phyloP scores from a whole-genome alignment of 225 moss, liverwort and hornwort genomes.

The Pleurozium schreberi region DNA sequence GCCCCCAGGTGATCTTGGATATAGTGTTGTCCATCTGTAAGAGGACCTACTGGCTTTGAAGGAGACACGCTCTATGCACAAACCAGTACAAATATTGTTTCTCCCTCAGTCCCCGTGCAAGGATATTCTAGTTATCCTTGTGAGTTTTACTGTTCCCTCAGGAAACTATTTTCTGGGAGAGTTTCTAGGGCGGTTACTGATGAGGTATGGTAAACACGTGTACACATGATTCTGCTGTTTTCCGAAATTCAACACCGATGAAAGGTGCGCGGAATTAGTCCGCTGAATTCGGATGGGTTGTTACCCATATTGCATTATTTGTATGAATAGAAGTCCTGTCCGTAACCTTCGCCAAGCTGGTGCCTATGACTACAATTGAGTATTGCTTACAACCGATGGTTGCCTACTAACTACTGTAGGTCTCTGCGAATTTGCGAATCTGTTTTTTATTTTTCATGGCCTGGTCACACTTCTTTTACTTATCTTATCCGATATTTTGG shows the following conservation, averaged over 20 bases:
- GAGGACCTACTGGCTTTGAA: slow-evolving; percentile 3
- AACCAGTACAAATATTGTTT: background rate
- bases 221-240: slow-evolving; percentile 8
- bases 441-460: background rate
- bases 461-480: background rate
- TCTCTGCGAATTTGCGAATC: background rate
- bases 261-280: slow-evolving; percentile 5
- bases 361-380: background rate
- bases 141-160: background rate
- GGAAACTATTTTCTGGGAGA: slow-evolving; percentile 1
- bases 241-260: background rate
- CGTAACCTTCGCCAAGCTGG: background rate
- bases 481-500: background rate
- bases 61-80: background rate
- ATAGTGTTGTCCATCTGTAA: background rate
- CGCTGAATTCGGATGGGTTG: slow-evolving; percentile 1
- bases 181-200: slow-evolving; percentile 9
- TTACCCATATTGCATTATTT: slow-evolving; percentile 5
- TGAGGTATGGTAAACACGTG: background rate
- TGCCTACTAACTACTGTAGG: background rate
- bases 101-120: background rate
- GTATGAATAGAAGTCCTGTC: slow-evolving; percentile 8
- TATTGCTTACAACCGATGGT: background rate
- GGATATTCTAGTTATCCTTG: slow-evolving; percentile 14
- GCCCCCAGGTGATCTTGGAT: slow-evolving; percentile 1